phyloP scores from a whole-genome alignment of 148 eudicot genomes.

The Vaccinium corymbosum region DNA sequence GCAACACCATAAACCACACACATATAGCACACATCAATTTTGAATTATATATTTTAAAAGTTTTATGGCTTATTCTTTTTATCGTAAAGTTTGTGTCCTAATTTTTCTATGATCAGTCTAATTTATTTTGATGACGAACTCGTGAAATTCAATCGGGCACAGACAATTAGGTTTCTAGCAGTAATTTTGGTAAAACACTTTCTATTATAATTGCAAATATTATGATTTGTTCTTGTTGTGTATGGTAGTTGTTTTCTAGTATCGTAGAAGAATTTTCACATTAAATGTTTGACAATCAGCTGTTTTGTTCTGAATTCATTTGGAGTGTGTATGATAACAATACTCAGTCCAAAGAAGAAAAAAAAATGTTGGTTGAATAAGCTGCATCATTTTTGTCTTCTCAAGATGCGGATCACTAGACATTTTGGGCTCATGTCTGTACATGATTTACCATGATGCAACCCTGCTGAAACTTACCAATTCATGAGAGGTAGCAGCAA shows the following conservation, averaged over 20 bases:
- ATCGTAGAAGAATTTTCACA: neutral
- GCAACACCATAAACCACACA: slow-evolving; percentile 6
- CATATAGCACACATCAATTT: neutral
- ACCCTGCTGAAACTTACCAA: neutral
- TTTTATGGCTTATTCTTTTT: neutral
- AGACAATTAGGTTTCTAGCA: neutral
- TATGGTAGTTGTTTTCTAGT: neutral
- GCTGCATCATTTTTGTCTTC: no score
- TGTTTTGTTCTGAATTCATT: neutral
- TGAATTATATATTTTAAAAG: neutral
- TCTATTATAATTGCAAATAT: neutral
- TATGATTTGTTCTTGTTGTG: neutral
- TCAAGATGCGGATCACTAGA: no score
- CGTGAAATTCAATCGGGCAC: neutral
- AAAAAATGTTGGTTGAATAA: no score
- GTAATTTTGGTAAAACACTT: neutral
- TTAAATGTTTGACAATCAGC: neutral
- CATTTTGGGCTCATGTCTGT: no score
- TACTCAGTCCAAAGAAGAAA: no score
- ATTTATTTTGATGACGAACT: neutral
- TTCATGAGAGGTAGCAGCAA: neutral
- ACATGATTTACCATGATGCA: neutral
- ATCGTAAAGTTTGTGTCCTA: neutral
- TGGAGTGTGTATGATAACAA: no score
- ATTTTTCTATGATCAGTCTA: neutral